Conservation (phyloP, 75 land plant species). For the Picea glauca region DNA sequence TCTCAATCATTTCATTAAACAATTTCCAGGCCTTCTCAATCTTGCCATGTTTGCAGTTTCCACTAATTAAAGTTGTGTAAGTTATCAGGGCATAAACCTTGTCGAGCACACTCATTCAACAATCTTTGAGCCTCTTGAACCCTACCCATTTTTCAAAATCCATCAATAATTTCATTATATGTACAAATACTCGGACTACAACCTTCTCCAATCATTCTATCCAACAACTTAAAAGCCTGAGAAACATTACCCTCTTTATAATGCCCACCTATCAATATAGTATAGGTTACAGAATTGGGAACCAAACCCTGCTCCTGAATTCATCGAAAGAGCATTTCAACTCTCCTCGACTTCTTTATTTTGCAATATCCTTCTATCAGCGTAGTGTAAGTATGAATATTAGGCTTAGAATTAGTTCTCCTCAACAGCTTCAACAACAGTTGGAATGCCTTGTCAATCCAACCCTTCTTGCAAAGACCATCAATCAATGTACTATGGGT, state of each 20-base stretch:
- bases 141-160: conserved; percentile 34
- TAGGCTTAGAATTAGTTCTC: conserved; percentile 64
- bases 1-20: neutral
- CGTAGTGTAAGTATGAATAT: conserved; percentile 59
- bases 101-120: too few species aligned
- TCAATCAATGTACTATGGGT: conserved; percentile 63
- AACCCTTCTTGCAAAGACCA: conserved; percentile 71
- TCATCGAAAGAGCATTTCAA: conserved; percentile 52
- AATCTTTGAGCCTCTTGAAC: too few species aligned
- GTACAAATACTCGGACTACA: neutral
- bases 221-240: too few species aligned
- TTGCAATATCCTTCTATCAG: conserved; percentile 72
- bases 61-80: too few species aligned
- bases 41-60: too few species aligned
- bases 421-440: conserved; percentile 61
- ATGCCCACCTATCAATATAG: conserved; percentile 6
- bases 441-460: conserved; percentile 70
- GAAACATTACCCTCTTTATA: too few species aligned
- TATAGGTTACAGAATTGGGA: conserved; percentile 62
- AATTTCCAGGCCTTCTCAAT: too few species aligned
- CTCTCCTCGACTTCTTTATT: conserved; percentile 48
- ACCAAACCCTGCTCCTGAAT: conserved; percentile 65
- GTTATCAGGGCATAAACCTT: too few species aligned
- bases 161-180: conserved; percentile 34
- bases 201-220: too few species aligned